These are phyloP conservation scores for Fusarium haematococcum DNA, from an alignment of 2,329 filamentous ascomycete species.

Conservation along the genomic window DNA sequence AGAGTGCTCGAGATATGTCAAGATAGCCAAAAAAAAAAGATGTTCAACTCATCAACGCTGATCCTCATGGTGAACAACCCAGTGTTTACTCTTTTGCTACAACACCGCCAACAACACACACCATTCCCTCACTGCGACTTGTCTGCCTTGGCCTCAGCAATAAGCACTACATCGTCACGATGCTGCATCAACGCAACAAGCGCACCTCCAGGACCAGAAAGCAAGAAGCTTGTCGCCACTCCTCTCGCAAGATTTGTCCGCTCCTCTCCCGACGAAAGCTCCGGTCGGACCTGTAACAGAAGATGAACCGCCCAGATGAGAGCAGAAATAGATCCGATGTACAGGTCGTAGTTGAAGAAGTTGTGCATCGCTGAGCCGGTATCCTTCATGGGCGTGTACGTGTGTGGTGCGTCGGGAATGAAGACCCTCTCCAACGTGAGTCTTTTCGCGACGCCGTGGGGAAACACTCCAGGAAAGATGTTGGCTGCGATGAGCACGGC, in stretches of 20 bases:
- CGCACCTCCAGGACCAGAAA: slow-evolving; percentile 40
- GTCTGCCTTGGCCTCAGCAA: slow-evolving; percentile 36
- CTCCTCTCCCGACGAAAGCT: slow-evolving; percentile 31
- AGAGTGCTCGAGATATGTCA: background rate
- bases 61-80: too few species aligned
- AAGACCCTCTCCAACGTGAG: slow-evolving; percentile 33
- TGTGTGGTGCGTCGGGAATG: slow-evolving; percentile 35
- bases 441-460: slow-evolving; percentile 20
- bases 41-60: background rate
- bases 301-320: slow-evolving; percentile 38
- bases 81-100: background rate
- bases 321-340: slow-evolving; percentile 25
- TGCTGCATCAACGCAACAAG: slow-evolving; percentile 43
- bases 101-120: background rate
- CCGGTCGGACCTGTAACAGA: slow-evolving; percentile 26
- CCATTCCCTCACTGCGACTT: slow-evolving; percentile 35
- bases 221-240: slow-evolving; percentile 31
- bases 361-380: slow-evolving; percentile 33
- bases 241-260: slow-evolving; percentile 29
- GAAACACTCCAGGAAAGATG: slow-evolving; percentile 30
- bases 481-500: slow-evolving; percentile 18
- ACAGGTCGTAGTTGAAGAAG: slow-evolving; percentile 44
- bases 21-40: background rate
- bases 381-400: slow-evolving; percentile 25
- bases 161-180: slow-evolving; percentile 40